Evolutionary conservation across 805 yeast genomes (phyloP), one percentile per base, ranked within the genome.

Genomic region (Wickerhamiella shivajii): DNA sequence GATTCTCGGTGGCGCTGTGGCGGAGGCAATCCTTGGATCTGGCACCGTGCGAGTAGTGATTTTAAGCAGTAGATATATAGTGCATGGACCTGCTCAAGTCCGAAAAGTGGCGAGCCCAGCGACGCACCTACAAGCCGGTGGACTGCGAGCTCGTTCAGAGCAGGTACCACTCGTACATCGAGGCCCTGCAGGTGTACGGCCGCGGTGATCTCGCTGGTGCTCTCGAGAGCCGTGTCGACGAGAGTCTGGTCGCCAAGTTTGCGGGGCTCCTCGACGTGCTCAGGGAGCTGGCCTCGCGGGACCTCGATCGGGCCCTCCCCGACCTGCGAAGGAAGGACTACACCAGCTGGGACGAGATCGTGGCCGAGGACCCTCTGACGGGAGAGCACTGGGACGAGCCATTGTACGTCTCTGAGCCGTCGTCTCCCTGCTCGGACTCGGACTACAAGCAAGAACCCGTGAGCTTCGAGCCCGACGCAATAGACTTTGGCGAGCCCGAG

Each of bases 381-480:
- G 55, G 55, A 1, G 51, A 45, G 11, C 53, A 50, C 30, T 51
- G 56, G 56, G 30, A 37, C 12, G 40, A 34, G 21, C 34, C 8
- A 17, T 9, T 13, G 18, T n/a, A n/a, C n/a, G n/a, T n/a, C n/a
- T n/a, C n/a, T n/a, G n/a, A n/a, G n/a, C n/a, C n/a, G n/a, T n/a
- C n/a, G n/a, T n/a, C n/a, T n/a, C n/a, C n/a, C n/a, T n/a, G n/a
- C n/a, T n/a, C n/a, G n/a, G n/a, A n/a, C n/a, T n/a, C n/a, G n/a
- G n/a, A n/a, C n/a, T n/a, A n/a, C n/a, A n/a, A n/a, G n/a, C n/a
- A n/a, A n/a, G n/a, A n/a, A n/a, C n/a, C n/a, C n/a, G n/a, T n/a
- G n/a, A n/a, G n/a, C n/a, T n/a, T n/a, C n/a, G n/a, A n/a, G n/a
- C n/a, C n/a, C n/a, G n/a, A n/a, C n/a, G n/a, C n/a, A n/a, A n/a